phyloP scores from a whole-genome alignment of 164 flowering plant genomes.

The Vitis riparia region DNA sequence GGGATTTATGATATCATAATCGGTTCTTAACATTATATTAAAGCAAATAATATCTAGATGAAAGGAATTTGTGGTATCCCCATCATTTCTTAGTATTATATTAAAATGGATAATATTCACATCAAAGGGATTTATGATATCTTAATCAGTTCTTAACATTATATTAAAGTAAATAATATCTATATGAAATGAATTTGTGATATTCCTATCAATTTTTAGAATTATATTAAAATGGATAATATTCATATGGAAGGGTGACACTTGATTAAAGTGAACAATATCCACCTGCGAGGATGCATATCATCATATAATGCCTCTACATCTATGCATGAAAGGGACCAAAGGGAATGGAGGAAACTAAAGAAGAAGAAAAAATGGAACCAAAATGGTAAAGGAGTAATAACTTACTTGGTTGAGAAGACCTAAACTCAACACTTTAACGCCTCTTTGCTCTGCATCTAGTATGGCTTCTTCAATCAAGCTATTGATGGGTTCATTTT shows the following conservation, averaged over 20 bases:
- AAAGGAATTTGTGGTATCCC: neutral
- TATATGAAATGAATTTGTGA: too few relatives aligned
- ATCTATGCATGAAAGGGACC: too few relatives aligned
- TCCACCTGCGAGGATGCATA: too few relatives aligned
- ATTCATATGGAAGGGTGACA: neutral
- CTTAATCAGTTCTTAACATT: too few relatives aligned
- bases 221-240: neutral
- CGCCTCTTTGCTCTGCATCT: constrained; percentile 60
- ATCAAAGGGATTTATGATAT: too few relatives aligned
- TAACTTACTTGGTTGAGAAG: constrained; percentile 63
- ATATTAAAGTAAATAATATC: too few relatives aligned
- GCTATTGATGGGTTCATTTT: constrained; percentile 42
- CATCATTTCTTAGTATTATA: neutral
- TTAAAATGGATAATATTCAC: neutral
- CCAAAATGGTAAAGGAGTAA: neutral
- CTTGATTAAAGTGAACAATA: too few relatives aligned
- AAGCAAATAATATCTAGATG: neutral
- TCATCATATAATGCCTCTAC: too few relatives aligned
- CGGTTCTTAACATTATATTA: neutral
- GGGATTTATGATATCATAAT: neutral
- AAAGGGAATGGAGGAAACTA: too few relatives aligned
- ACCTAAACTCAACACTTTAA: constrained; percentile 66
- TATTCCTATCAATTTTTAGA: too few relatives aligned
- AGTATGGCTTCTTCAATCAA: constrained; percentile 66
- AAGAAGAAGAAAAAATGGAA: neutral